Conservation (phyloP, 2,329 filamentous ascomycete species). For the Coniochaeta sp. region DNA sequence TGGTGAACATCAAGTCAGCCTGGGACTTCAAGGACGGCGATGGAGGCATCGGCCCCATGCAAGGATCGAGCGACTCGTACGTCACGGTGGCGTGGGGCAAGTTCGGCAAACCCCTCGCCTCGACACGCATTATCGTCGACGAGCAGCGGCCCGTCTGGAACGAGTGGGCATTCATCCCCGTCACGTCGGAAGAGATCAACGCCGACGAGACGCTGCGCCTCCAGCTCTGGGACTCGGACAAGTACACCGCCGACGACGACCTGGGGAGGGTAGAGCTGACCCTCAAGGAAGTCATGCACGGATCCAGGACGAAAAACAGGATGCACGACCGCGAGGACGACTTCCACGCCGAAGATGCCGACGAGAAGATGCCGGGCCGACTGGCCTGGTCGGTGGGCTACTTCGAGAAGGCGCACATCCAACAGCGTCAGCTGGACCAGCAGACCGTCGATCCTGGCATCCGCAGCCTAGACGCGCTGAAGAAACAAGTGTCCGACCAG, state of each 20-base stretch:
- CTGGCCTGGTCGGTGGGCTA: conserved; percentile 66
- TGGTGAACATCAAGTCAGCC: conserved; percentile 60
- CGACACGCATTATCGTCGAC: conserved; percentile 56
- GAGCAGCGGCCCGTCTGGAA: conserved; percentile 67
- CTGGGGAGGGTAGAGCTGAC: conserved; percentile 65
- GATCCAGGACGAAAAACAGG: conserved; percentile 49
- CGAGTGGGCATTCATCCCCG: conserved; percentile 62
- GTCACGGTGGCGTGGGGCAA: conserved; percentile 71
- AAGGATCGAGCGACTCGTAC: conserved; percentile 63
- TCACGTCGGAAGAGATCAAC: conserved; percentile 64
- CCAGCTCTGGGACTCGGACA: conserved; percentile 72
- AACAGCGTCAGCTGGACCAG: conserved; percentile 50
- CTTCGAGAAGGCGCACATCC: conserved; percentile 59
- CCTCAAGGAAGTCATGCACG: conserved; percentile 57
- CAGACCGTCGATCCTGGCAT: conserved; percentile 55
- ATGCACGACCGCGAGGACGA: conserved; percentile 59
- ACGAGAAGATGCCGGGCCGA: conserved; percentile 62
- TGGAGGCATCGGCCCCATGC: conserved; percentile 50
- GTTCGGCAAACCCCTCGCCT: conserved; percentile 63
- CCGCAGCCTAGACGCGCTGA: conserved; percentile 49
- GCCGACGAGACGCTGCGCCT: conserved; percentile 62
- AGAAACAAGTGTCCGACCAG: conserved; percentile 44
- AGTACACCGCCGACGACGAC: conserved; percentile 66
- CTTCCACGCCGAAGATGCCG: conserved; percentile 57
- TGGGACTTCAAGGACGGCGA: conserved; percentile 68